Percentiles rank a stretch among this genome's conserved stretches.
phyloP scores from a whole-genome alignment of 2,329 filamentous ascomycete species.

The Fusarium musae region DNA sequence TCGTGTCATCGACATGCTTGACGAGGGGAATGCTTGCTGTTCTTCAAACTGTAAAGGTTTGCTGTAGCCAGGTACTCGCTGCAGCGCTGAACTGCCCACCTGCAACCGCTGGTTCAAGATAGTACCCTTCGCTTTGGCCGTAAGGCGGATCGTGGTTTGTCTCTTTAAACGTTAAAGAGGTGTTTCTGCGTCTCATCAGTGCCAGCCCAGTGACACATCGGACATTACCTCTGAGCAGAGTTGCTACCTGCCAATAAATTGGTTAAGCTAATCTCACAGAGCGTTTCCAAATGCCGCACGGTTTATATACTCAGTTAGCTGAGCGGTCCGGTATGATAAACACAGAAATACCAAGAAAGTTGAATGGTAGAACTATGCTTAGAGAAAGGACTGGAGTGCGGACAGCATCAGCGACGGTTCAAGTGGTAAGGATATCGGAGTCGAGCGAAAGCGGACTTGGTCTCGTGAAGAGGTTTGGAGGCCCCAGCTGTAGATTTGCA shows the following conservation, averaged over 20 bases:
- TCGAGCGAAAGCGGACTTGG: rapidly evolving
- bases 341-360: background rate
- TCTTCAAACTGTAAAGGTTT: rapidly evolving
- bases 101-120: too few species aligned
- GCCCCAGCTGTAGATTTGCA: background rate
- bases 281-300: too few species aligned
- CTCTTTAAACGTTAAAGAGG: too few species aligned
- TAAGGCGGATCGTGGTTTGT: background rate
- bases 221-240: background rate
- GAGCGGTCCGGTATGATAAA: background rate
- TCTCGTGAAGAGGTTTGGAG: background rate
- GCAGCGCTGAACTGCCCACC: background rate
- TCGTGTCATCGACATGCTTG: too few species aligned
- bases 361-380: background rate
- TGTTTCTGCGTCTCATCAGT: background rate
- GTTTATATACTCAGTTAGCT: background rate
- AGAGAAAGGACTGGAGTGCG: too few species aligned
- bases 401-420: too few species aligned
- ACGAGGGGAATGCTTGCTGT: background rate
- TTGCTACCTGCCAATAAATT: too few species aligned
- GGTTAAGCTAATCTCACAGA: rapidly evolving
- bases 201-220: rapidly evolving
- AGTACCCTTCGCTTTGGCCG: too few species aligned
- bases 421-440: too few species aligned
- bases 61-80: too few species aligned